Evolutionary conservation across 495 filamentous ascomycete species (phyloP).

Genomic region (Aspergillus heteromorphus): DNA sequence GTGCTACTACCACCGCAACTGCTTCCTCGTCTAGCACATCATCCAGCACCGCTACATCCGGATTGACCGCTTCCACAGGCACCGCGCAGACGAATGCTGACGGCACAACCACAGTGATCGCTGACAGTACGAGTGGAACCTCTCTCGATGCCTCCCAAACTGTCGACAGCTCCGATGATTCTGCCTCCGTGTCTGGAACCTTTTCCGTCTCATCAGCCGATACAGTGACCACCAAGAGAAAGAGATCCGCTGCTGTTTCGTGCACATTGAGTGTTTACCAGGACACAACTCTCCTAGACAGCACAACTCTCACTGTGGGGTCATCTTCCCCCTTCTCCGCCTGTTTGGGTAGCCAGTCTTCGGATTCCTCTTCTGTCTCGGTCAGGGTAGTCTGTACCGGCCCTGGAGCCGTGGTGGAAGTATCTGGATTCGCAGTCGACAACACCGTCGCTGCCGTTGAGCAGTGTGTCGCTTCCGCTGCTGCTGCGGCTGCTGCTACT

Average conservation of each 20-base stretch:
- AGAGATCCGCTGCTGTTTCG: neutral
- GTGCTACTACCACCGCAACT: neutral
- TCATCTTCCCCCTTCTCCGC: neutral
- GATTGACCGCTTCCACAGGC: neutral
- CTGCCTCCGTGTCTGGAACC: neutral
- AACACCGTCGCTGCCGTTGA: neutral
- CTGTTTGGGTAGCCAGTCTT: neutral
- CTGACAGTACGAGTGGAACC: neutral
- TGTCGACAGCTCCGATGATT: neutral
- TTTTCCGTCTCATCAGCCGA: neutral
- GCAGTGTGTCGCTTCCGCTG: neutral
- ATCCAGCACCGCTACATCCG: neutral
- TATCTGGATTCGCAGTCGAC: neutral
- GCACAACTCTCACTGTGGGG: neutral
- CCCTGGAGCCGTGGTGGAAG: neutral
- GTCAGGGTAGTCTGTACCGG: neutral
- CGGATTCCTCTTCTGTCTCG: neutral
- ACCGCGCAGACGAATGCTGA: neutral
- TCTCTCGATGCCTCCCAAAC: neutral
- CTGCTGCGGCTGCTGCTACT: neutral
- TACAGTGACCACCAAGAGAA: neutral
- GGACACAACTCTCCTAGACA: neutral
- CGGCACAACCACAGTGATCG: neutral
- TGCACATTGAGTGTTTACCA: neutral
- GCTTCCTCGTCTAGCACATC: neutral